Evolutionary conservation across 2,329 filamentous ascomycete genomes (phyloP), one percentile per base, ranked within the genome.

Genomic region (Fusarium sp.): DNA sequence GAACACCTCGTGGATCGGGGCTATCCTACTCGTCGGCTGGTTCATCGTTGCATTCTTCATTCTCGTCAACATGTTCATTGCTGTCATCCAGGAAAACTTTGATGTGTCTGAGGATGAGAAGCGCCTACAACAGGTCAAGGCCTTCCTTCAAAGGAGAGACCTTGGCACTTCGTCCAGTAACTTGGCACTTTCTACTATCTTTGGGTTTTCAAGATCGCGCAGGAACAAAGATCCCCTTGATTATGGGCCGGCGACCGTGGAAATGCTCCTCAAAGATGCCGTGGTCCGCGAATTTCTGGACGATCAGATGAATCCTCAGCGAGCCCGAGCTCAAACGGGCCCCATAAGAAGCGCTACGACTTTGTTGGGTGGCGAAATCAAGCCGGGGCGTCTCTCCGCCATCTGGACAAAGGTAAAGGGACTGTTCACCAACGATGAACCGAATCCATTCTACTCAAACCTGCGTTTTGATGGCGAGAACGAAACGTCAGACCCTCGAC

Each of bases 31-130:
- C 76, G 94, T 98, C 73, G 89, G 95, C 75, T 99, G 97, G 97
- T 98, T 98, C 83, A 97, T 98, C 66, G 88, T 99, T 50, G 90
- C 95, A 7, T 98, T 97, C 82, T 96, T 98, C 81, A 97, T 99
- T 84, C 90, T 98, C 71, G 86, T 99, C 85, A 99, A 98, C 81
- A 99, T 99, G 97, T 99, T 99, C 87, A 98, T 99, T 94, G 97
- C 97, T 87, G 97, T 99, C 85, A 99, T 99, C 75, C 97, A 99
- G 82, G 97, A 99, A 81, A 99, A 98, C 80, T 99, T 99, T 81
- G 97, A 99, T 84, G 95, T 99, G 29, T 97, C 95, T 5, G 97
- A 99, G 81, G 97, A 99, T 80, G 95, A 98, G 82, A 99, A 99
- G 84, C 95, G 97, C 22, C 85, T 98, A 71, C 95, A 98, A 81